These are phyloP conservation scores for Limnanthes douglasii DNA, from an alignment of 345 rosid genomes.

Conservation along the genomic window DNA sequence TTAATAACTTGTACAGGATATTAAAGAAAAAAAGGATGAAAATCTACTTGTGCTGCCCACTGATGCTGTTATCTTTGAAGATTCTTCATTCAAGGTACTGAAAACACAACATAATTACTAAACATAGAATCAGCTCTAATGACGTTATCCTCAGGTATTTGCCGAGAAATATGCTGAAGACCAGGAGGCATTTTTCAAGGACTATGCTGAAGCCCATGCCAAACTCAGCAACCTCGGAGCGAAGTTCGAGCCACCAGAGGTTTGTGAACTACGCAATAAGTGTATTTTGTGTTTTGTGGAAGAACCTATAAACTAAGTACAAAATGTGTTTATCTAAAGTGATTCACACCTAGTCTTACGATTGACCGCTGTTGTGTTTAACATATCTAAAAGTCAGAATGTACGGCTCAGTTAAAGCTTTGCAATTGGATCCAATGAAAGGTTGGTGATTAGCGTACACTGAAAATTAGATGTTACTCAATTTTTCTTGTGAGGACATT, in stretches of 20 bases:
- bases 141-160: constrained; percentile 37
- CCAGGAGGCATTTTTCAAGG: constrained; percentile 70
- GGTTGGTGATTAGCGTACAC: no score
- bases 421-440: no score
- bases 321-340: no score
- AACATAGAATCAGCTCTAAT: not conserved
- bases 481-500: no score
- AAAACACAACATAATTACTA: constrained; percentile 6
- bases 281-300: not conserved
- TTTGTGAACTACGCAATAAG: constrained; percentile 14
- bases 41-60: constrained; percentile 86
- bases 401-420: no score
- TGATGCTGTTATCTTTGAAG: constrained; percentile 86
- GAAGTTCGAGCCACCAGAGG: constrained; percentile 92
- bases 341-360: no score
- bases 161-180: constrained; percentile 90
- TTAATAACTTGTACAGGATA: constrained; percentile 30
- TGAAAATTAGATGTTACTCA: no score
- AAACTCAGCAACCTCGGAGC: constrained; percentile 93
- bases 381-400: no score
- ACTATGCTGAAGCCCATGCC: constrained; percentile 91
- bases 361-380: no score
- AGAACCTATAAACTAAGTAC: no score
- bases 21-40: constrained; percentile 63
- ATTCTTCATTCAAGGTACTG: constrained; percentile 76